A percentile compares a stretch with the other conserved stretches of the same genome.
phyloP scores from a whole-genome alignment of 495 filamentous ascomycete species.

The Pyronema domesticum region DNA sequence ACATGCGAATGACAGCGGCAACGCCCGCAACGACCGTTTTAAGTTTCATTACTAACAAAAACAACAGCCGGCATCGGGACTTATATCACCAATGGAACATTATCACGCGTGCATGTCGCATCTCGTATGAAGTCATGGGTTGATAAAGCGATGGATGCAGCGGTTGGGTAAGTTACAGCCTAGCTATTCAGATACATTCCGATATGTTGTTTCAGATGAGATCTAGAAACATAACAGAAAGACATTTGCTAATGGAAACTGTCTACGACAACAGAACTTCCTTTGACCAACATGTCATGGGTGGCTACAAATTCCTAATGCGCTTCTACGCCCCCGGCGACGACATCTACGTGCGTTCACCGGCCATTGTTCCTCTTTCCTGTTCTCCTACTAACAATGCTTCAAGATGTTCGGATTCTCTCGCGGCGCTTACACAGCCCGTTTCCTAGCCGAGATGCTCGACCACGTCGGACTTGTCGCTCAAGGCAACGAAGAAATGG shows the following conservation, averaged over 20 bases:
- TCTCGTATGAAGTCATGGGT: slow-evolving; percentile 58
- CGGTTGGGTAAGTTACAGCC: slow-evolving; percentile 36
- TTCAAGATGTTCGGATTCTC: slow-evolving; percentile 63
- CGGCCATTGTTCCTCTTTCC: background rate
- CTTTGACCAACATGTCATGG: slow-evolving; percentile 69
- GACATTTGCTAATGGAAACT: background rate
- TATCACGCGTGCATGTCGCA: slow-evolving; percentile 45
- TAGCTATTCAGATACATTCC: background rate
- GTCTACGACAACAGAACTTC: slow-evolving; percentile 32
- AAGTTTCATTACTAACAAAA: background rate
- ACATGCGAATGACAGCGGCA: background rate
- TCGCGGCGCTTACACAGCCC: slow-evolving; percentile 70
- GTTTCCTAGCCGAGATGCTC: slow-evolving; percentile 75
- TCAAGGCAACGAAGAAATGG: slow-evolving; percentile 76
- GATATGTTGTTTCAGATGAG: background rate
- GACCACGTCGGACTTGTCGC: slow-evolving; percentile 64
- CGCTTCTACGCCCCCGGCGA: slow-evolving; percentile 64
- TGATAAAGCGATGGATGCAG: slow-evolving; percentile 67
- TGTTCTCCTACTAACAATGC: background rate
- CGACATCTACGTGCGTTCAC: slow-evolving; percentile 37
- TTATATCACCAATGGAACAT: slow-evolving; percentile 49
- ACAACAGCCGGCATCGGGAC: slow-evolving; percentile 62
- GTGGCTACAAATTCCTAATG: slow-evolving; percentile 79
- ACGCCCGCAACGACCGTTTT: background rate
- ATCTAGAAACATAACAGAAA: background rate